Evolutionary conservation across 768 basidiomycete species (phyloP).

Genomic region (Leccinellum albellum): DNA sequence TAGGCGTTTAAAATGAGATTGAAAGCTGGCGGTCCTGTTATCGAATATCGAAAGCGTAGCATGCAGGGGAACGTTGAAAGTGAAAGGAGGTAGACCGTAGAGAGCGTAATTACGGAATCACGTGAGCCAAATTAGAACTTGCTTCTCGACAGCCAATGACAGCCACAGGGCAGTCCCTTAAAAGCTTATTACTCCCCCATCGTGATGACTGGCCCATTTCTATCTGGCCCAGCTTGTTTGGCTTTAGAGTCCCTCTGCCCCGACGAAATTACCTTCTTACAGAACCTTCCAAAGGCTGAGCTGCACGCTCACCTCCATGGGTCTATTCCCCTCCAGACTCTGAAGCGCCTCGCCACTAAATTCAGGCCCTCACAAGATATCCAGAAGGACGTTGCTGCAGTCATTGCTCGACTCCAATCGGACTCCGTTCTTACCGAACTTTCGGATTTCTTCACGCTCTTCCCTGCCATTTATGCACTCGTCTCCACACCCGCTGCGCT

Average conservation of each 20-base stretch:
- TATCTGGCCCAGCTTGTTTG: constrained; percentile 34
- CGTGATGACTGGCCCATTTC: background rate
- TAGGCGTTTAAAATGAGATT: background rate
- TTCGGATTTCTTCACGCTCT: constrained; percentile 70
- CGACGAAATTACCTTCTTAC: constrained; percentile 56
- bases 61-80: too few relatives aligned
- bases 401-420: constrained; percentile 38
- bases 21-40: background rate
- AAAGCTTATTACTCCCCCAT: too few relatives aligned
- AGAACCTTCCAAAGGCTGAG: constrained; percentile 72
- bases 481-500: constrained; percentile 60
- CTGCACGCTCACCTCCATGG: constrained; percentile 86
- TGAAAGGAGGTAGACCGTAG: too few relatives aligned
- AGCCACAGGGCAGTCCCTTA: too few relatives aligned
- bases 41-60: background rate
- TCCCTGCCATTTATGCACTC: constrained; percentile 75
- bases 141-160: too few relatives aligned
- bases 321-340: constrained; percentile 64
- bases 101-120: background rate
- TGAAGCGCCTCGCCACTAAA: constrained; percentile 59
- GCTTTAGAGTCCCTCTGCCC: constrained; percentile 55
- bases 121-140: background rate
- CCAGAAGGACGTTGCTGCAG: constrained; percentile 39
- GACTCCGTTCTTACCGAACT: constrained; percentile 49
- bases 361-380: constrained; percentile 22